Base-by-base conservation (phyloP, 2,329 filamentous ascomycete genomes). In the Bipolaris cookei region DNA sequence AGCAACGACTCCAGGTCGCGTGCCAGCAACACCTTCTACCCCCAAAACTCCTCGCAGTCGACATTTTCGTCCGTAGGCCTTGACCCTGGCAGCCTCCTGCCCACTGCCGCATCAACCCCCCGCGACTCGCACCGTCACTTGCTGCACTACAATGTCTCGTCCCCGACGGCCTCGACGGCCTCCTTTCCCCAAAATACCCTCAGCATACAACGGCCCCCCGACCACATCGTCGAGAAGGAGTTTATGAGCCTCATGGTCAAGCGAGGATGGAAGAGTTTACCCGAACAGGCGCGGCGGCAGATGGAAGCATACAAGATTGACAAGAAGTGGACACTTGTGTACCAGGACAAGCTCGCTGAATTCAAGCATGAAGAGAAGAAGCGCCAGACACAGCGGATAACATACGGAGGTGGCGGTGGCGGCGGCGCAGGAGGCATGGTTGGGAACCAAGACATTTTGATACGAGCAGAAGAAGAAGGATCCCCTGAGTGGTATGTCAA, bases 401-500 rank as follows among this genome's bases (percentile, higher is more conserved):
- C 90, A 5, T 78, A 80, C 46, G 63, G 74, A 23, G 86, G 91
- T 63, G 49, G 48, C 6, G 49, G 54, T 14, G 54, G 41, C n/a
- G 54, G 54, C 3, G 42, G 43, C n/a, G n/a, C n/a, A 20, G 48
- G 35, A 10, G 39, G 39, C 23, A 48, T 49, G 13, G 42, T 38
- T n/a, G 54, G 47, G 3, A 50, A 88, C 65, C 82, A 83, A 51
- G 85, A 74, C 65, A 85, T 94, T 57, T 84, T 92, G 38, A 86
- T 88, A 39, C 88, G 91, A 66, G 91, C 91, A 6, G 93, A 97
- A 73, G 94, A 98, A 75, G 95, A 98, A 77, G 94, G 93, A 42
- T 96, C 91, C 47, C 95, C 95, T 3, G 94, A 98, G 78, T 99
- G 94, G 94, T 99, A 97, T 76, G 94, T 99, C 51, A 90, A 92